These are phyloP conservation scores for Scedosporium apiospermum DNA, from an alignment of 2,329 filamentous ascomycete genomes.

Conservation along the genomic window DNA sequence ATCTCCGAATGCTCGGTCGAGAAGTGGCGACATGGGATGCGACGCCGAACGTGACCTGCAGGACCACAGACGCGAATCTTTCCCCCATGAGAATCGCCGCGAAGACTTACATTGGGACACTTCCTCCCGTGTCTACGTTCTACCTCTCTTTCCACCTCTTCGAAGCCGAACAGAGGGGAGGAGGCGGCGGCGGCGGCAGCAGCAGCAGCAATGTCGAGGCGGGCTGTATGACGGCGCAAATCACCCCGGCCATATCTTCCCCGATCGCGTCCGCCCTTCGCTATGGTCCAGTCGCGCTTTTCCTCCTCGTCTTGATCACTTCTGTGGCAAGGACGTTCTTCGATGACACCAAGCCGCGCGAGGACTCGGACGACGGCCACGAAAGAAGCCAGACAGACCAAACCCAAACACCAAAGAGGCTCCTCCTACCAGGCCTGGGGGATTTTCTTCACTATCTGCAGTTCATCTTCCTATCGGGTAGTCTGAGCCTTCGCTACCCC, in stretches of 20 bases:
- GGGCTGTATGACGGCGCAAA: background rate
- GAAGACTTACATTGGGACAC: background rate
- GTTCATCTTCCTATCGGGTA: slow-evolving; percentile 61
- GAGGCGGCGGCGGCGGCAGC: too few species aligned
- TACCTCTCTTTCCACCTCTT: background rate
- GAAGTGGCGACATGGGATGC: background rate
- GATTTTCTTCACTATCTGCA: slow-evolving; percentile 68
- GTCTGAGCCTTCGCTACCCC: slow-evolving; percentile 61
- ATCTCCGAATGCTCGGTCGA: background rate
- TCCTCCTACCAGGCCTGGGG: slow-evolving; percentile 11
- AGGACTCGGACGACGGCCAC: slow-evolving; percentile 10
- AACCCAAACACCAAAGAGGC: too few species aligned
- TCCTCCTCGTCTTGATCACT: background rate
- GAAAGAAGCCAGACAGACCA: slow-evolving; percentile 21
- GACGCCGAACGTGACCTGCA: background rate
- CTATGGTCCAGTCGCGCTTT: background rate
- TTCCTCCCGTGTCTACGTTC: background rate
- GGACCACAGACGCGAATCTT: background rate
- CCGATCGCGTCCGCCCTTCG: background rate
- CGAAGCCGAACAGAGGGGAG: background rate
- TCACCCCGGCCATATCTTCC: background rate
- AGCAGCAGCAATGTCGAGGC: background rate
- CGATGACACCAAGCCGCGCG: slow-evolving; percentile 30
- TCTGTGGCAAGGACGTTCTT: slow-evolving; percentile 23
- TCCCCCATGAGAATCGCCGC: background rate